Evolutionary conservation across 306 rosid species (phyloP), one percentile per base, ranked within the genome.

Genomic region (Argentina anserina): DNA sequence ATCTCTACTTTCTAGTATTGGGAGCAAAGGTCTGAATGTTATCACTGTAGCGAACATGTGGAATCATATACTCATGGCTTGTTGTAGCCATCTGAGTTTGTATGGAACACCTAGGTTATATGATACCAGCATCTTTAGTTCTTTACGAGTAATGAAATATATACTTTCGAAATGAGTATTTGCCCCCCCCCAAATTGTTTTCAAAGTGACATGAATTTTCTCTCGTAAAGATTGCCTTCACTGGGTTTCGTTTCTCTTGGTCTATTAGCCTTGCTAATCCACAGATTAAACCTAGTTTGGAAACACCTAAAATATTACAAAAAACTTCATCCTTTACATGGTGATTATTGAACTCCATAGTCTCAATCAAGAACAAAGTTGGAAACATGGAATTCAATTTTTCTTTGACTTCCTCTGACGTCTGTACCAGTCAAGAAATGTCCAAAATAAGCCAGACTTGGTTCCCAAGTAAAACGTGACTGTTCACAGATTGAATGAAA

Each of bases 51-150:
- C 29, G 5, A n/a, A n/a, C n/a, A n/a, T n/a, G n/a, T n/a, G n/a
- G 18, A 37, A 34, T 25, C 62, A 26, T 56, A 56, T 29, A 25
- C 10, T 58, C 63, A 3, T 58, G 64, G 9, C 36, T 26, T 26
- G 33, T 23, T 55, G 17, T 26, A 56, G 34, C 36, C 67, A 3
- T 34, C 9, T 33, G 31, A 64, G 67, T 62, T 63, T 63, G 67
- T 63, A 63, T 63, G 67, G 40, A 37, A 37, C 68, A 64, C 29
- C 68, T 34, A 62, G 28, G 67, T 62, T 62, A 31, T 31, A 60
- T 52, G 14, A 52, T 26, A 26, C 23, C 7, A 17, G 66, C 17
- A 31, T 31, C 18, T 60, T 15, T 60, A 3, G 2, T 4, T 17
- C 17, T 9, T n/a, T n/a, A n/a, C n/a, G n/a, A n/a, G 33, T 26